Base-by-base conservation (phyloP, 2,329 filamentous ascomycete genomes). In the Cordyceps farinosa region DNA sequence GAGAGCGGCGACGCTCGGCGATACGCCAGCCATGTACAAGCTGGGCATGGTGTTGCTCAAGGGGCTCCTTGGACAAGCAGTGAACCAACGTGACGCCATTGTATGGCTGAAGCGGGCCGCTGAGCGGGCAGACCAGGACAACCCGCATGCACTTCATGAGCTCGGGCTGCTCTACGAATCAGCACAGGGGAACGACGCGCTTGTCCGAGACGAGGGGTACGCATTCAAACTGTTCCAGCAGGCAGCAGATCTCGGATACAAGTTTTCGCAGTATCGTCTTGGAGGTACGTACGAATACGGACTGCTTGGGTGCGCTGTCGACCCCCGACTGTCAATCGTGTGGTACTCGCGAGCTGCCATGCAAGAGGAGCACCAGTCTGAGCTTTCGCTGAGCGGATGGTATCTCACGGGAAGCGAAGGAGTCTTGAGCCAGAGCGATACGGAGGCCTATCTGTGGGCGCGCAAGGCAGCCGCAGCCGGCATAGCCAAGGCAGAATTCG, bases 21-120 rank as follows among this genome's bases (percentile, higher is more conserved):
- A 99, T 71, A 89, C 90, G 1, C 90, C 94, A 0, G 95, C 93
- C 36, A 96, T 98, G 92, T 99, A 97, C 80, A 99, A 99, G 77
- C 87, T 98, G 77, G 95, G 95, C 64, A 96, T 97, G 89, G 96
- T 99, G 68, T 80, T 91, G 66, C 84, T 98, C 61, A 98, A 98
- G 76, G 95, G 94, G 11, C 82, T 98, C 34, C 84, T 99, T n/a
- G 93, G 93, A 4, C 93, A 98, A 73, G 84, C 30, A 87, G 82
- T 22, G 71, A 96, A 96, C 71, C 85, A 91, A 3, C 85, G 90
- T 50, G 95, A 98, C 77, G 93, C 92, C 22, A 85, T 97, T 30
- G 88, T 87, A 29, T 98, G 95, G 93, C 83, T 99, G 60, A 97
- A 97, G 79, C 87, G 93, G 51, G 95, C 95, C 2, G 93, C 93